Conservation (phyloP, 371 early-diverging fungal genomes). For the Capillidium heterosporum region DNA sequence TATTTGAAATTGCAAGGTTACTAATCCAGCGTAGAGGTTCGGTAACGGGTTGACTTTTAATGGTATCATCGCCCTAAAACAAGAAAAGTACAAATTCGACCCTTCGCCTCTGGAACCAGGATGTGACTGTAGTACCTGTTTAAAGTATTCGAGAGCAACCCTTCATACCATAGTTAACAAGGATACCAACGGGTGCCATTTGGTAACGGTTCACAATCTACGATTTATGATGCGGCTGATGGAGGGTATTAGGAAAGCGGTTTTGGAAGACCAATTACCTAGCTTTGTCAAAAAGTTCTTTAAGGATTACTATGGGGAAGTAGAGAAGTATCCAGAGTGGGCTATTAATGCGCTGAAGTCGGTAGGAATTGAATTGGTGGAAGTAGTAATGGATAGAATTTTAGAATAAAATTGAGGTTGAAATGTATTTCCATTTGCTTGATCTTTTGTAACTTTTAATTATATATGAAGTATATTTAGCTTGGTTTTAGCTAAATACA, state of each 20-base stretch:
- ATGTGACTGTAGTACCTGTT: slow-evolving; percentile 78
- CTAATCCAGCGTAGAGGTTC: slow-evolving; percentile 39
- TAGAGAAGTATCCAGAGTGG: slow-evolving; percentile 54
- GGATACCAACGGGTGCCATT: slow-evolving; percentile 82
- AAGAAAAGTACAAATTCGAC: slow-evolving; percentile 41
- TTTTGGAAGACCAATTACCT: slow-evolving; percentile 58
- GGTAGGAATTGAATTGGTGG: slow-evolving; percentile 53
- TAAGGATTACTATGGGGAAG: slow-evolving; percentile 4
- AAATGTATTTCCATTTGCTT: too few relatives aligned
- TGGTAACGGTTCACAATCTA: slow-evolving; percentile 80
- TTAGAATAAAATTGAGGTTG: too few relatives aligned
- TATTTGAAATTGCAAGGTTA: not conserved
- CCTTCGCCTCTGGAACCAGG: slow-evolving; percentile 58
- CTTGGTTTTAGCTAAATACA: too few relatives aligned
- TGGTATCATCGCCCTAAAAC: slow-evolving; percentile 52
- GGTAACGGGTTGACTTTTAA: slow-evolving; percentile 74
- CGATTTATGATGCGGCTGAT: slow-evolving; percentile 79
- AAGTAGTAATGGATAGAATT: too few relatives aligned
- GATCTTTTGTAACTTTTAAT: too few relatives aligned
- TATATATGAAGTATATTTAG: too few relatives aligned
- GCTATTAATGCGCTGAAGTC: slow-evolving; percentile 60
- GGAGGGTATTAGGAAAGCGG: slow-evolving; percentile 58
- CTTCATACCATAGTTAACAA: slow-evolving; percentile 52
- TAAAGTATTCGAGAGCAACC: slow-evolving; percentile 62
- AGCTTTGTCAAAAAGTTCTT: slow-evolving; percentile 64